Conservation (phyloP, 495 filamentous ascomycete species). For the Penicillium pancosmium region DNA sequence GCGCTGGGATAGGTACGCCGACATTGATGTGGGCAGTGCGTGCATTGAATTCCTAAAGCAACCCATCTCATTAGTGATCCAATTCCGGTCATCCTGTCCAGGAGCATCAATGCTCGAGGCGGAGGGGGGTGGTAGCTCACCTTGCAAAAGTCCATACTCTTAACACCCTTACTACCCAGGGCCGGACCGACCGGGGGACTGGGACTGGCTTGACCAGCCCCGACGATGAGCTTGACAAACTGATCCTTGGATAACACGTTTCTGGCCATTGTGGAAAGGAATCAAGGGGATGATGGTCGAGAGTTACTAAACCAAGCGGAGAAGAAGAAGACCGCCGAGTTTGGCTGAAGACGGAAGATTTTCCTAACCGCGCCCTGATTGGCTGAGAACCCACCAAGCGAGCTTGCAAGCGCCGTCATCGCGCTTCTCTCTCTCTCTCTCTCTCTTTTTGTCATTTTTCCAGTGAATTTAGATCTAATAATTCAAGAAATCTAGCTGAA, state of each 20-base stretch:
- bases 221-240: slow-evolving; percentile 97
- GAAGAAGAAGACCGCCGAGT: neutral
- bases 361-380: slow-evolving; percentile 26
- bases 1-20: slow-evolving; percentile 86
- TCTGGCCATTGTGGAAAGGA: slow-evolving; percentile 70
- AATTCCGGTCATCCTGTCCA: neutral
- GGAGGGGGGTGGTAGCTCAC: slow-evolving; percentile 47
- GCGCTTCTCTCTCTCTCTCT: slow-evolving; percentile 3
- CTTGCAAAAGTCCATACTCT: slow-evolving; percentile 99
- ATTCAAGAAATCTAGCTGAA: neutral
- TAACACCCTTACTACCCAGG: slow-evolving; percentile 95
- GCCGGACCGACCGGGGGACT: slow-evolving; percentile 98
- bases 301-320: neutral
- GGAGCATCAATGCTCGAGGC: neutral
- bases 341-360: slow-evolving; percentile 29
- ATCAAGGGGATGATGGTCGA: slow-evolving; percentile 1
- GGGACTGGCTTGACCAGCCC: slow-evolving; percentile 93
- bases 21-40: slow-evolving; percentile 80
- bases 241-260: slow-evolving; percentile 71
- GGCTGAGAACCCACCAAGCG: slow-evolving; percentile 23
- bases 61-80: neutral
- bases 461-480: neutral
- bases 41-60: slow-evolving; percentile 90
- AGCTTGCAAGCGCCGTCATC: slow-evolving; percentile 27
- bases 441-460: slow-evolving; percentile 4